These are phyloP conservation scores for Candida pseudoviswanathii DNA, from an alignment of 1,139 yeast species.

Conservation along the genomic window DNA sequence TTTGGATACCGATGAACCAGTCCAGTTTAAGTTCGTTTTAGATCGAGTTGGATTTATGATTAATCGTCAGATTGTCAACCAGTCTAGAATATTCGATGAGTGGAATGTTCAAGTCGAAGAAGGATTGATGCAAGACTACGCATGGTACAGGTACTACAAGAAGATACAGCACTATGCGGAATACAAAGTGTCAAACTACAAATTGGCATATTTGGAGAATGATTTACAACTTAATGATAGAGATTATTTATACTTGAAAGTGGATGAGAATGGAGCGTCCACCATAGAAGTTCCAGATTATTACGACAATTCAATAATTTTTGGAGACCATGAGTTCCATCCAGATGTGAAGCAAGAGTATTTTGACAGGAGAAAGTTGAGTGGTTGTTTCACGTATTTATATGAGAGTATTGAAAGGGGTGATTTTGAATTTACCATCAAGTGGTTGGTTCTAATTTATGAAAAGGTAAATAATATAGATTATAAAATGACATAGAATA, in stretches of 20 bases:
- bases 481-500: conserved; percentile 16
- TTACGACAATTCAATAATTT: conserved; percentile 17
- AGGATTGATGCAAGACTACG: conserved; percentile 59
- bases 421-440: conserved; percentile 30
- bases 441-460: conserved; percentile 32
- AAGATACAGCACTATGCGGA: conserved; percentile 62
- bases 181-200: conserved; percentile 56
- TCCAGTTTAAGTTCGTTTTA: conserved; percentile 23
- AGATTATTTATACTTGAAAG: conserved; percentile 25
- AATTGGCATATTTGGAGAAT: conserved; percentile 52
- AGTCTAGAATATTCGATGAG: conserved; percentile 34
- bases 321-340: conserved; percentile 12
- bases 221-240: conserved; percentile 26
- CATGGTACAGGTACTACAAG: conserved; percentile 65
- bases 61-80: conserved; percentile 15
- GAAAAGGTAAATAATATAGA: conserved; percentile 24
- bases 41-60: conserved; percentile 20
- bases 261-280: neutral
- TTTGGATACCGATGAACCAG: conserved; percentile 19
- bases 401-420: conserved; percentile 24
- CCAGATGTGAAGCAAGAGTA: conserved; percentile 7
- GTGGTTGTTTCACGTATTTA: conserved; percentile 28
- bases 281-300: conserved; percentile 8
- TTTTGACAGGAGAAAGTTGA: conserved; percentile 11
- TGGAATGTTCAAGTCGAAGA: conserved; percentile 44